These are phyloP conservation scores for Geotrichum restrictum DNA, from an alignment of 1,139 yeast species.

Conservation along the genomic window DNA sequence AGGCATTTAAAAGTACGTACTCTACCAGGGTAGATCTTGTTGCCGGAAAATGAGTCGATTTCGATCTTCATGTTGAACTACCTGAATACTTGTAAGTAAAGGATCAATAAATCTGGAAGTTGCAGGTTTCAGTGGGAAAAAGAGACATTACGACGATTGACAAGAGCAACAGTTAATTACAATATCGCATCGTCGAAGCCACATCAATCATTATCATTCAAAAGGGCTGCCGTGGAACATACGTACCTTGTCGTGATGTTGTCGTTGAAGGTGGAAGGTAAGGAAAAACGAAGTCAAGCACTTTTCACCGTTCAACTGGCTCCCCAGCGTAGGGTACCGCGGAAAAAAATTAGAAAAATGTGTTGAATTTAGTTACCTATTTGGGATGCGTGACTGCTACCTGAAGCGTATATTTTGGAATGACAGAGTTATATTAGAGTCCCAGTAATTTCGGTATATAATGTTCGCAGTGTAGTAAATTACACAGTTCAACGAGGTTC, in stretches of 20 bases:
- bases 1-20: conserved; percentile 25
- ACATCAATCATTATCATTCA: background rate
- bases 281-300: conserved; percentile 5
- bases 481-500: background rate
- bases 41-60: conserved; percentile 98
- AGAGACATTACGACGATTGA: background rate
- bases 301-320: conserved; percentile 1
- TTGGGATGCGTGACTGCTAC: conserved; percentile 8
- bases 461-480: background rate
- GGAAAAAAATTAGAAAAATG: background rate
- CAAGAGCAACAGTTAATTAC: background rate
- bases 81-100: conserved; percentile 9
- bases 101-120: background rate
- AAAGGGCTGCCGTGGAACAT: background rate
- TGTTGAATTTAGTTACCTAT: background rate
- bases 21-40: conserved; percentile 99
- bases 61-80: conserved; percentile 84
- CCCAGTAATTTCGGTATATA: background rate
- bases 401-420: conserved; percentile 1
- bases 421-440: background rate
- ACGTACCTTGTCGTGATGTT: conserved; percentile 13
- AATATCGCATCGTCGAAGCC: background rate
- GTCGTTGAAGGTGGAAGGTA: conserved; percentile 12
- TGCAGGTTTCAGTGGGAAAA: background rate
- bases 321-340: background rate